Evolutionary conservation across 2,329 filamentous ascomycete species (phyloP).

Genomic region (Beauveria sp.): DNA sequence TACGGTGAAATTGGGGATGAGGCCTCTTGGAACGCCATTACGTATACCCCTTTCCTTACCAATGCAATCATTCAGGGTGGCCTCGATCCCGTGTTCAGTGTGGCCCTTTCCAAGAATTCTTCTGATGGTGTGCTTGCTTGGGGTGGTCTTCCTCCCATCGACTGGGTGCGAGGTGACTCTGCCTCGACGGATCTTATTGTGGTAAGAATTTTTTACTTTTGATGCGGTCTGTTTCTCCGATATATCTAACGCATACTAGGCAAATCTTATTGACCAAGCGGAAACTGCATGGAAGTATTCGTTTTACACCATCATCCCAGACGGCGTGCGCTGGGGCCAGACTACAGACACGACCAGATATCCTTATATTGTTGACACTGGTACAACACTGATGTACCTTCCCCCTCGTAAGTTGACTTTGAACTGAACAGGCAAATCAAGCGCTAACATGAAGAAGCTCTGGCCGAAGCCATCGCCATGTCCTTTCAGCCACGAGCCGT

Average conservation of each 20-base stretch:
- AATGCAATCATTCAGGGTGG: constrained; percentile 38
- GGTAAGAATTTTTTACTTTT: constrained; percentile 25
- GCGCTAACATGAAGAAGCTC: constrained; percentile 22
- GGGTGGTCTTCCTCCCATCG: constrained; percentile 37
- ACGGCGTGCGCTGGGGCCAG: constrained; percentile 38
- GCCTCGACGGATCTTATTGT: constrained; percentile 37
- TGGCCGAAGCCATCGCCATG: constrained; percentile 39
- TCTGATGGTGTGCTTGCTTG: constrained; percentile 38
- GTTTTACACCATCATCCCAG: constrained; percentile 46
- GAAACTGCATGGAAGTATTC: constrained; percentile 38
- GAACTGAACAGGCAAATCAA: background rate
- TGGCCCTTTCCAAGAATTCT: constrained; percentile 40
- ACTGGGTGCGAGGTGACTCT: constrained; percentile 21
- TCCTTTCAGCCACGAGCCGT: constrained; percentile 39
- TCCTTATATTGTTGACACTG: constrained; percentile 45
- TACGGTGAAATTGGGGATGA: constrained; percentile 32
- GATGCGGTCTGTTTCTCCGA: background rate
- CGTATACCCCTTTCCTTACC: constrained; percentile 43
- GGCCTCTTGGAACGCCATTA: constrained; percentile 28
- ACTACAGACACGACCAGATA: constrained; percentile 35
- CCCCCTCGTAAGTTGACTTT: constrained; percentile 34
- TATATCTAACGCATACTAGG: constrained; percentile 24
- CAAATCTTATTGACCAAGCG: constrained; percentile 31
- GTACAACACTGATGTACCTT: constrained; percentile 43
- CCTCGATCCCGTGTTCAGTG: constrained; percentile 38